Evolutionary conservation across 768 basidiomycete species (phyloP).

Genomic region (Pleurotus citrinopileatus): DNA sequence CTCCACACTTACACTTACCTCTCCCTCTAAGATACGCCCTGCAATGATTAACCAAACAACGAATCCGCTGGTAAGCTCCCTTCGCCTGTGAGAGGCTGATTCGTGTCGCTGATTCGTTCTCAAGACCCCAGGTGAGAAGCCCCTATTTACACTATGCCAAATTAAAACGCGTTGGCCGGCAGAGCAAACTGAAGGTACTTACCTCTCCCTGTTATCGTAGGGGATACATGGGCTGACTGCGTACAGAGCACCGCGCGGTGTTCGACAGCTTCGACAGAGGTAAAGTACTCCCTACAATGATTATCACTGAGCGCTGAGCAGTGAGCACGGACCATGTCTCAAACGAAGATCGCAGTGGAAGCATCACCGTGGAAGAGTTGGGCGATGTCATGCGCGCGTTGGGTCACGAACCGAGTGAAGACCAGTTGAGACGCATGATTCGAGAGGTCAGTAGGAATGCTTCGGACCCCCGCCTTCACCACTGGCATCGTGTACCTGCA

Average conservation of each 20-base stretch:
- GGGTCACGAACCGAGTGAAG: conserved; percentile 46
- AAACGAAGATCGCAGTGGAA: conserved; percentile 42
- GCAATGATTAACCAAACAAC: background rate
- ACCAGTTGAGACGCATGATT: conserved; percentile 47
- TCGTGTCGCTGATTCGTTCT: background rate
- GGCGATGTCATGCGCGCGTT: conserved; percentile 48
- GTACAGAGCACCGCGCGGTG: conserved; percentile 1
- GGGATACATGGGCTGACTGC: background rate
- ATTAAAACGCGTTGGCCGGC: background rate
- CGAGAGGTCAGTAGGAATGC: conserved; percentile 27
- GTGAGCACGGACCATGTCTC: background rate
- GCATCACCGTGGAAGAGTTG: conserved; percentile 47
- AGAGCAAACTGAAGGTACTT: conserved; percentile 2
- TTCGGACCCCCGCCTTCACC: background rate
- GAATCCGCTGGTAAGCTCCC: background rate
- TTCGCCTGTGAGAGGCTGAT: background rate
- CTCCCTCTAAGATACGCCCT: background rate
- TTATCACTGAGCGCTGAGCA: too few relatives aligned
- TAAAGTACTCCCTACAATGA: background rate
- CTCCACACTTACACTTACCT: background rate
- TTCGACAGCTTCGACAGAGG: conserved; percentile 8
- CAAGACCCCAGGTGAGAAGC: background rate
- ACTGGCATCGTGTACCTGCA: background rate
- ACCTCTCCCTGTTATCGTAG: background rate
- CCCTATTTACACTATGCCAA: background rate